Percentiles rank a stretch among this genome's conserved stretches.
Conservation (phyloP, 306 rosid genomes). For the Arachis stenosperma region DNA sequence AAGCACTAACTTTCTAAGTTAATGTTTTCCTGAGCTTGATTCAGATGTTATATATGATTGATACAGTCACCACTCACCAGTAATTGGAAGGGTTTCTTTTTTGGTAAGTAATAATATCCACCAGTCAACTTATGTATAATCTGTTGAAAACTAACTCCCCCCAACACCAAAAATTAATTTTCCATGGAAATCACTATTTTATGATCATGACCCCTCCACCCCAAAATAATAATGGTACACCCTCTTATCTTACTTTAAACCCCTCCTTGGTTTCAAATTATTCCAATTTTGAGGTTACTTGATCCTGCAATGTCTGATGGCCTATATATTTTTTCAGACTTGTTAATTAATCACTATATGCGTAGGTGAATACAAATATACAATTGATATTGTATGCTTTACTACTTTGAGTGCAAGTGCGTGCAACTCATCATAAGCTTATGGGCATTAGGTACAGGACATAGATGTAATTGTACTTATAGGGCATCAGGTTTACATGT, state of each 20-base stretch:
- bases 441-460: conserved; percentile 71
- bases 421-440: conserved; percentile 65
- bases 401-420: conserved; percentile 78
- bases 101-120: conserved; percentile 51
- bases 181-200: conserved; percentile 39
- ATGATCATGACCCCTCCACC: conserved; percentile 38
- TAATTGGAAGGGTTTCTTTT: conserved; percentile 43
- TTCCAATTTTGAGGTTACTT: conserved; percentile 18
- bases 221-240: conserved; percentile 38
- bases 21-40: conserved; percentile 28
- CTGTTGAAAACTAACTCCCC: conserved; percentile 56
- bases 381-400: conserved; percentile 38
- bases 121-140: conserved; percentile 53
- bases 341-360: too few relatives aligned
- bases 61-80: conserved; percentile 54
- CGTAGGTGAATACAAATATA: neutral
- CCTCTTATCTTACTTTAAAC: conserved; percentile 49
- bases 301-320: conserved; percentile 29
- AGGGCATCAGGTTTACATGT: conserved; percentile 41
- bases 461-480: conserved; percentile 53
- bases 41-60: conserved; percentile 40
- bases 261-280: neutral
- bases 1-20: neutral
- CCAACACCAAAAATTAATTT: conserved; percentile 26
- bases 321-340: neutral